Evolutionary conservation across 2,329 filamentous ascomycete species (phyloP), one percentile per base, ranked within the genome.

Genomic region (Calonectria montana): DNA sequence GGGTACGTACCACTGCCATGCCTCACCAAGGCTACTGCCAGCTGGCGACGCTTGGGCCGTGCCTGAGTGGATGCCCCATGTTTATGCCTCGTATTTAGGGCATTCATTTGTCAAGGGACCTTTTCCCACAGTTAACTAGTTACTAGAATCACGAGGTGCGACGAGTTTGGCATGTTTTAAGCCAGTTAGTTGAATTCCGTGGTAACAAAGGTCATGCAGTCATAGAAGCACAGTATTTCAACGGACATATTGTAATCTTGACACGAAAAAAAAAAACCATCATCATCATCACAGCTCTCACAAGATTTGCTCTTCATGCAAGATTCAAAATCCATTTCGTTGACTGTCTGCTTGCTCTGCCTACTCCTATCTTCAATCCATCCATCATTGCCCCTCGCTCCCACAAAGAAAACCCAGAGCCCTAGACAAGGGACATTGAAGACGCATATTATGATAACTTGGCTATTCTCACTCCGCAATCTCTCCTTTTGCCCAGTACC

Each of bases 21-120:
- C 35, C 29, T 59, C 31, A 35, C 31, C 48, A 64, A 61, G 55
- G 62, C 68, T 59, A n/a, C 76, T 76, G 73, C 77, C 74, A 77
- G 69, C 50, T 75, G 76, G 69, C 69, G 45, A 63, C 57, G 45
- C 57, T 35, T 43, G 23, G 31, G 18, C 12, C 13, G n/a, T 47
- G 37, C 35, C 31, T 61, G 18, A 25, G 21, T 55, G 10, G 63
- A 25, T 67, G 69, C 69, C 69, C 61, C 31, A 53, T 35, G 12
- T 45, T 39, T 18, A 5, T 41, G 53, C 53, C 65, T 61, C 2
- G 37, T 15, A 48, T 48, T 15, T 48, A n/a, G 9, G 65, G 65
- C 53, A 31, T 4, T 5, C 7, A 10, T 16, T 25, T n/a, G n/a
- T 1, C 43, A 47, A 12, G n/a, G 15, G 16, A 45, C 16, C 5